Base-by-base conservation (phyloP, 768 basidiomycete genomes). In the Kwoniella bestiolae region DNA sequence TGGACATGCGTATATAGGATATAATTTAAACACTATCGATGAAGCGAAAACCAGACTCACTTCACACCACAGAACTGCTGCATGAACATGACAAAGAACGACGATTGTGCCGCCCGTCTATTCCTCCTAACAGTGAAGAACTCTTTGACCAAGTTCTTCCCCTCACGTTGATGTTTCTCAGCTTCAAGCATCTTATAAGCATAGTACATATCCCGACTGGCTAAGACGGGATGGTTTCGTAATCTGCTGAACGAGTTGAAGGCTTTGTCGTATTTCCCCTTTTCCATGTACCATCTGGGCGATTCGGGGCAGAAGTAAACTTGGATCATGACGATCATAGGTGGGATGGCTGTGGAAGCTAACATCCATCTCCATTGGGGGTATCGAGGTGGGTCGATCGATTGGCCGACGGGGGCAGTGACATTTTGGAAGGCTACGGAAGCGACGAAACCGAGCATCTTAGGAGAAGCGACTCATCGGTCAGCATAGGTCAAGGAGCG, bases 211-310 rank as follows among this genome's bases (percentile, higher is more conserved):
- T 83, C 82, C 52, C 83, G 74, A 8, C 82, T 82, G 8, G 82
- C 82, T 56, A 82, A 81, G 11, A 84, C 56, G 21, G 71, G 69
- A 12, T 71, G 69, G 68, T 78, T 67, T 32, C 82, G 72, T 6
- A 84, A 75, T 28, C 77, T 69, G 46, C 68, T 59, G 62, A 82
- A 68, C 5, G 80, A 77, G 12, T 64, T 46, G 67, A 70, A 82
- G 0, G 83, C 83, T 11, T 81, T 62, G 4, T 62, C 62, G 74
- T 80, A 80, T 34, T 80, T 68, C 35, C 67, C 67, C 66, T 81
- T 81, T 57, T 81, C 80, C 77, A 83, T 82, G 56, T 78, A 68
- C 82, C 81, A 83, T 53, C 81, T 67, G 3, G 80, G 80, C 2
- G 70, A 73, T 63, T 78, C 78, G 6, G 76, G 75, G 56, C 69